Conservation (phyloP, 2,329 filamentous ascomycete species). For the Keithomyces neogunnii region DNA sequence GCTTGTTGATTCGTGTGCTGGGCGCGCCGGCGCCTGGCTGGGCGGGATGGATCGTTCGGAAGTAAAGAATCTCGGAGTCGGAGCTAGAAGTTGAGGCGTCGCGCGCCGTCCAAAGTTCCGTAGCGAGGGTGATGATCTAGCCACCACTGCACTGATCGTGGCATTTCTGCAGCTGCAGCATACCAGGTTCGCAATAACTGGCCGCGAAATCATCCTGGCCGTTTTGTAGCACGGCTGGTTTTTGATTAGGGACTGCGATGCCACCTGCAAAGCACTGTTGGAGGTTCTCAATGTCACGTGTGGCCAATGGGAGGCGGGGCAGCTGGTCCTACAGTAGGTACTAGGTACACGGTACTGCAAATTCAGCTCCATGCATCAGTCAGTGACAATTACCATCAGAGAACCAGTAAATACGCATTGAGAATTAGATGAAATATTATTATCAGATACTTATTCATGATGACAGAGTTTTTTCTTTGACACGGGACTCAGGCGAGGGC, state of each 20-base stretch:
- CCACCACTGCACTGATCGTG: constrained; percentile 20
- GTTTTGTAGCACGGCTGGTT: background rate
- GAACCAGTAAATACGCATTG: too few relatives aligned
- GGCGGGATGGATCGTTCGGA: constrained; percentile 8
- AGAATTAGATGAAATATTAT: too few relatives aligned
- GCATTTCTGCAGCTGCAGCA: constrained; percentile 23
- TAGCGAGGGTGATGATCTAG: constrained; percentile 13
- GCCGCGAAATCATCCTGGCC: constrained; percentile 22
- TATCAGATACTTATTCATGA: too few relatives aligned
- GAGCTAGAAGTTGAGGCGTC: constrained; percentile 9
- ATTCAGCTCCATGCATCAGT: too few relatives aligned
- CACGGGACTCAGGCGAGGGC: too few relatives aligned
- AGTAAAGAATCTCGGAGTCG: constrained; percentile 17
- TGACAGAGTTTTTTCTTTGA: too few relatives aligned
- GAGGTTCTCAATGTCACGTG: too few relatives aligned
- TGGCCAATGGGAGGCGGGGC: too few relatives aligned
- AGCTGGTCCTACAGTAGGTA: too few relatives aligned
- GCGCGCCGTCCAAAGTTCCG: constrained; percentile 15
- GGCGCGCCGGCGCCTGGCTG: constrained; percentile 11
- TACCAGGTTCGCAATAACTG: constrained; percentile 18
- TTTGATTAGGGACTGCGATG: background rate
- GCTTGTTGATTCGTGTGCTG: constrained; percentile 7
- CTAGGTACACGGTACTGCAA: too few relatives aligned
- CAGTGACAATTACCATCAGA: too few relatives aligned
- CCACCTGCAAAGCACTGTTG: background rate